Evolutionary conservation across 2,329 filamentous ascomycete genomes (phyloP), one percentile per base, ranked within the genome.

Genomic region (Fusarium zealandicum): DNA sequence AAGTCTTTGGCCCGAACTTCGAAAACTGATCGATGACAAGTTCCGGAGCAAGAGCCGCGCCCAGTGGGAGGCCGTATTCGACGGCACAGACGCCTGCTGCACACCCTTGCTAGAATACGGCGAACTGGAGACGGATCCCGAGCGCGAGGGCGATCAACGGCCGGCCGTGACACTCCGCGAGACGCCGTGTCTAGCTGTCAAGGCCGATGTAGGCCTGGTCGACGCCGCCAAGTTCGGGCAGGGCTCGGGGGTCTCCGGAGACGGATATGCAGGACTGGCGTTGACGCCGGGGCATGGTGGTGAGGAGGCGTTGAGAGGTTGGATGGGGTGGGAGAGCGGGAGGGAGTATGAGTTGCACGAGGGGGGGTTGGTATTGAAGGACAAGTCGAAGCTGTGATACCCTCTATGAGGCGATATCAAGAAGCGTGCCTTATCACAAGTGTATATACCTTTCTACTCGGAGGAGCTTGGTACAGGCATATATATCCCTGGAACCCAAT

Each of bases 71-170:
- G 70, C 56, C 4, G 78, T 96, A 6, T 98, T 97, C 70, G 90
- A 96, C 70, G 90, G 90, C 10, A 95, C 90, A 0, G 93, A 98
- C 75, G 93, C 93, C 1, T 98, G 93, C 72, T 92, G 89, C 59
- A 92, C 90, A n/a, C 93, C 93, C 0, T 90, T 98, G 1, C 77
- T 96, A 35, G 87, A 86, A 28, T 90, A 92, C 61, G 68, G 64
- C 0, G 92, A 96, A 74, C 77, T 96, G 36, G 84, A 91, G 64
- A 65, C 55, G 3, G 70, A 76, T 30, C 43, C 69, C 8, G 57
- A 51, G n/a, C 75, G 79, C 41, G 85, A 87, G 68, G 83, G 87
- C 39, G 89, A 92, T 61, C 89, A 91, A 75, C 75, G 90, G 56
- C 89, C 90, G 1, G 75, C 82, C 2, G 89, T 93, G 9, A 86